Evolutionary conservation across 208 protist species (phyloP).

Genomic region (Trypanosoma cruzi): DNA sequence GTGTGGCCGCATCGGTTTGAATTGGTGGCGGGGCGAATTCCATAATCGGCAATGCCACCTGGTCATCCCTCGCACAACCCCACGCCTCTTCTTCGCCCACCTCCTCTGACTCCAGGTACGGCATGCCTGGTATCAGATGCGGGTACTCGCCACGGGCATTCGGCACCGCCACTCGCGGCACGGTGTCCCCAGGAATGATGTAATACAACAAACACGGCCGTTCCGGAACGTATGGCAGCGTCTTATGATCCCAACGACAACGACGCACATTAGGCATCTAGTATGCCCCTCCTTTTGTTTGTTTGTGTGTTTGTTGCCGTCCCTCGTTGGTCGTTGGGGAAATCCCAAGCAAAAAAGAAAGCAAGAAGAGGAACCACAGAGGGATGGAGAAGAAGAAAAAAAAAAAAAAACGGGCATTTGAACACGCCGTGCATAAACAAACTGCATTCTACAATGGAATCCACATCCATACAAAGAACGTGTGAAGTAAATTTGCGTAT

Average conservation of each 20-base stretch:
- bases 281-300: not conserved
- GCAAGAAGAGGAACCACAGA: not conserved
- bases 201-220: slow-evolving; percentile 80
- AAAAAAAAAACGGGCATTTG: too few relatives aligned
- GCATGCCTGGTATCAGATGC: slow-evolving; percentile 66
- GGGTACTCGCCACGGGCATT: slow-evolving; percentile 79
- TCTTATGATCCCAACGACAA: slow-evolving; percentile 69
- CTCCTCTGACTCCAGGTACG: slow-evolving; percentile 80
- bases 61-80: not conserved
- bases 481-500: not conserved
- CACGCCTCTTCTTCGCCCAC: slow-evolving; percentile 3
- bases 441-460: not conserved
- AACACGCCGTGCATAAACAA: not conserved
- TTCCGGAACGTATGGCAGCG: slow-evolving; percentile 59
- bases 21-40: slow-evolving; percentile 63
- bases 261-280: slow-evolving; percentile 26
- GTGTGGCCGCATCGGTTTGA: slow-evolving; percentile 13
- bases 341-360: not conserved
- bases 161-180: slow-evolving; percentile 64
- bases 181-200: slow-evolving; percentile 63
- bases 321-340: not conserved
- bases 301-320: not conserved
- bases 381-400: too few relatives aligned
- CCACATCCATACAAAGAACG: not conserved
- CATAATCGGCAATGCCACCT: slow-evolving; percentile 32